Conservation (phyloP, 345 rosid species). For the Psidium guajava region DNA sequence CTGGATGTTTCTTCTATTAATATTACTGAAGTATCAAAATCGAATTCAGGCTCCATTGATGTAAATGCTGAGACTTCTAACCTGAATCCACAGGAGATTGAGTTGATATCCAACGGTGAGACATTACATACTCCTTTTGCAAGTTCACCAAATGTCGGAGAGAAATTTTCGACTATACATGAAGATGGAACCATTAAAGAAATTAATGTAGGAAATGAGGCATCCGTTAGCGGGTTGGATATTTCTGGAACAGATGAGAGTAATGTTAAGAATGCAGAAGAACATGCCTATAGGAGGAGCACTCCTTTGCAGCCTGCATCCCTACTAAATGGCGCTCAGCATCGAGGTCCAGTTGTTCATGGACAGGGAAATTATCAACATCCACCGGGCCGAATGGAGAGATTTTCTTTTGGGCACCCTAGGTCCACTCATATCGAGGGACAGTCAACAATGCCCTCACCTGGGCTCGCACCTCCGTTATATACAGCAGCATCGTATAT, state of each 20-base stretch:
- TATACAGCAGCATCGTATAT: constrained; percentile 60
- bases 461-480: constrained; percentile 51
- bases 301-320: constrained; percentile 27
- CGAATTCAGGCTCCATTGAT: constrained; percentile 27
- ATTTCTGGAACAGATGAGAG: constrained; percentile 18
- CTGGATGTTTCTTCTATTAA: constrained; percentile 37
- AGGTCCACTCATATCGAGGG: constrained; percentile 38
- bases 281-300: constrained; percentile 43
- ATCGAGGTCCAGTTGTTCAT: constrained; percentile 25
- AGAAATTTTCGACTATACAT: constrained; percentile 13
- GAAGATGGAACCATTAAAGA: constrained; percentile 24
- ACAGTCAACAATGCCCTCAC: constrained; percentile 52
- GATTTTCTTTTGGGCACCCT: constrained; percentile 25
- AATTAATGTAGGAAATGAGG: constrained; percentile 24
- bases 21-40: constrained; percentile 34
- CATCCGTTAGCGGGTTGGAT: constrained; percentile 26
- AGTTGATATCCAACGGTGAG: constrained; percentile 30
- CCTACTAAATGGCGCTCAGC: constrained; percentile 26
- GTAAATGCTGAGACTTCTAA: constrained; percentile 19
- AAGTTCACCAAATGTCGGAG: constrained; percentile 18
- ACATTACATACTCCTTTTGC: constrained; percentile 20
- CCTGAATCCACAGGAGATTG: constrained; percentile 30
- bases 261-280: constrained; percentile 36
- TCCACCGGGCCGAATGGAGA: constrained; percentile 18
- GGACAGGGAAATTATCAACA: constrained; percentile 31